Conservation (phyloP, 176 grass and related monocot species). For the Musa acuminata region DNA sequence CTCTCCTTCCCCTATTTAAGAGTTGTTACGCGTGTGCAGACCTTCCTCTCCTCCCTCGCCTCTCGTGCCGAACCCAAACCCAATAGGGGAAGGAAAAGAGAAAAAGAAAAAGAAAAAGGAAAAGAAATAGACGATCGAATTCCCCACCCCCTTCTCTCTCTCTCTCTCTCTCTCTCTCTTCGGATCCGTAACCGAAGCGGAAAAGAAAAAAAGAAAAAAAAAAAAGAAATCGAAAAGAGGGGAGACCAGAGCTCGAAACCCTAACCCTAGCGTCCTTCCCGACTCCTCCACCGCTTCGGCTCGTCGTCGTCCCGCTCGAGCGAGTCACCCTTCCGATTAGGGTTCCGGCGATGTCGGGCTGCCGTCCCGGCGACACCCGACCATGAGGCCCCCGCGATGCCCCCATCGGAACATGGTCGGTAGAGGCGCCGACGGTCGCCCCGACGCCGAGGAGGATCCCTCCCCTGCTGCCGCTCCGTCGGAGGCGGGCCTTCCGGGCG, state of each 20-base stretch:
- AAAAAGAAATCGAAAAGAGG: background rate
- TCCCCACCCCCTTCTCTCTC: background rate
- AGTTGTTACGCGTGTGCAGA: too few species aligned
- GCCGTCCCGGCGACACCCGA: constrained; percentile 4
- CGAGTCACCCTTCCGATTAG: background rate
- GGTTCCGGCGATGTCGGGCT: constrained; percentile 33
- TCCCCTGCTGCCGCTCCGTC: constrained; percentile 24
- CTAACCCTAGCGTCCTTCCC: constrained; percentile 60
- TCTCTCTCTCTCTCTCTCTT: too few species aligned
- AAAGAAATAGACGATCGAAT: background rate
- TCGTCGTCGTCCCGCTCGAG: background rate
- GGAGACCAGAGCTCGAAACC: constrained; percentile 40
- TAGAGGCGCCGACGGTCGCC: background rate
- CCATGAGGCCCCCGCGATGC: constrained; percentile 31
- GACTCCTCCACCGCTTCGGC: constrained; percentile 16
- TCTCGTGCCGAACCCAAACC: background rate
- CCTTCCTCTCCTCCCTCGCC: background rate
- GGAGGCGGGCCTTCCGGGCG: constrained; percentile 3
- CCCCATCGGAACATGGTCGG: constrained; percentile 5
- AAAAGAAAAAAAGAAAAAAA: background rate
- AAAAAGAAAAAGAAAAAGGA: too few species aligned
- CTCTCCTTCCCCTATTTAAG: background rate
- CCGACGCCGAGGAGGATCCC: constrained; percentile 28
- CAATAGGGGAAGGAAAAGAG: too few species aligned
- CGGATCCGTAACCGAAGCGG: background rate